A percentile compares a stretch with the other conserved stretches of the same genome.
Evolutionary conservation across 1,284 basidiomycete genomes (phyloP).

Genomic region (Puccinia sorghi): DNA sequence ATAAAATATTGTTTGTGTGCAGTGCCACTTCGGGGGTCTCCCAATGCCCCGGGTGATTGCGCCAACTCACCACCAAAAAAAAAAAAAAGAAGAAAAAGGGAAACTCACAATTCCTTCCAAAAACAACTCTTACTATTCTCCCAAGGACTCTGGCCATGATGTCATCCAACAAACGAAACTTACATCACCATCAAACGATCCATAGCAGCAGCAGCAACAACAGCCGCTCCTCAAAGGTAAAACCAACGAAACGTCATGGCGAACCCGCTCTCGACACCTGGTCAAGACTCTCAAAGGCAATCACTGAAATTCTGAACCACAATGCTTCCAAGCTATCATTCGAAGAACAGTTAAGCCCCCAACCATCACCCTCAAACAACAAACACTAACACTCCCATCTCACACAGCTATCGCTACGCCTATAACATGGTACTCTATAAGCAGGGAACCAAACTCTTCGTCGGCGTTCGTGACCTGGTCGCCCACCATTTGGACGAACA

Average conservation of each 20-base stretch:
- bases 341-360: constrained; percentile 77
- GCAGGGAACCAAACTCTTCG: constrained; percentile 83
- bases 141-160: neutral
- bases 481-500: constrained; percentile 79
- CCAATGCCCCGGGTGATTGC: too few relatives aligned
- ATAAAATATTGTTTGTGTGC: too few relatives aligned
- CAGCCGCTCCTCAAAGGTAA: constrained; percentile 34
- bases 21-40: too few relatives aligned
- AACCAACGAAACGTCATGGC: constrained; percentile 39
- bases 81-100: too few relatives aligned
- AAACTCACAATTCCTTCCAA: too few relatives aligned
- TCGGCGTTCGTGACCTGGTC: constrained; percentile 78
- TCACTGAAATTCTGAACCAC: constrained; percentile 92
- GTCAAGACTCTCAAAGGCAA: constrained; percentile 74
- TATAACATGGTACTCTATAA: constrained; percentile 91
- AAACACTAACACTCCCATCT: neutral
- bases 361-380: constrained; percentile 49
- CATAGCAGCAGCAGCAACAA: neutral
- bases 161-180: constrained; percentile 33
- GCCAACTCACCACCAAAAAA: too few relatives aligned
- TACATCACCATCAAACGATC: constrained; percentile 15
- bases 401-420: constrained; percentile 66
- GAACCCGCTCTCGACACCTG: constrained; percentile 60
- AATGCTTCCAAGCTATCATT: constrained; percentile 90
- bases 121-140: neutral